Base-by-base conservation (phyloP, 345 rosid genomes). In the Aquilaria malaccensis region DNA sequence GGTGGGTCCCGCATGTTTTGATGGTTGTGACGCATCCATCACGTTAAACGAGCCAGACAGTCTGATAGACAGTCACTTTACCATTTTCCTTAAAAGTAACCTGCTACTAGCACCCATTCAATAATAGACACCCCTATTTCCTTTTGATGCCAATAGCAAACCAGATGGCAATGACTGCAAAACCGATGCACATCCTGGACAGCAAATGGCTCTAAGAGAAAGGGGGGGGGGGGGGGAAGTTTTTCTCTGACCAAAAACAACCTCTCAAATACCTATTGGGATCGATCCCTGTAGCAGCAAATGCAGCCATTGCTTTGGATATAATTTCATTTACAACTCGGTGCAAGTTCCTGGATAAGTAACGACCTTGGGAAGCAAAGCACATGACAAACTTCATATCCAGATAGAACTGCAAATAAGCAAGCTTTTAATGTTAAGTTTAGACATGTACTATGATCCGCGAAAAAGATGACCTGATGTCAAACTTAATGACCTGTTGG, bases 351-450 rank as follows among this genome's bases (percentile, higher is more conserved):
- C 99, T 75, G 13, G 99, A 95, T 52, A 95, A 71, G 79, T 86
- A 95, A 31, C 97, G 97, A 46, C 99, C 96, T 86, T 88, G 97
- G 67, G 94, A 83, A 68, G 99, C 95, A 74, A 95, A 95, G 87
- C 82, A 81, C 45, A 86, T 70, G 31, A 91, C 96, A 72, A 91
- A 95, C 73, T 86, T 91, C 97, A 91, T 86, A 77, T 95, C 99
- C 83, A 95, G 69, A 64, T 82, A 95, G 60, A 95, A 78, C 99
- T 95, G 93, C 82, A 66, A 22, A 53, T 50, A 59, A 13, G 55
- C 61, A 71, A 59, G 53, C 7, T 65, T 50, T 57, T 55, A 57
- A 43, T 49, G 54, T 43, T 65, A 50, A 57, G 58, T 46, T 45
- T 48, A 33, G 31, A 33, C 33, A 33, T 43, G 14, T 13, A 32